Conservation (phyloP, 2,329 filamentous ascomycete genomes). For the Stagonosporopsis tanaceti region DNA sequence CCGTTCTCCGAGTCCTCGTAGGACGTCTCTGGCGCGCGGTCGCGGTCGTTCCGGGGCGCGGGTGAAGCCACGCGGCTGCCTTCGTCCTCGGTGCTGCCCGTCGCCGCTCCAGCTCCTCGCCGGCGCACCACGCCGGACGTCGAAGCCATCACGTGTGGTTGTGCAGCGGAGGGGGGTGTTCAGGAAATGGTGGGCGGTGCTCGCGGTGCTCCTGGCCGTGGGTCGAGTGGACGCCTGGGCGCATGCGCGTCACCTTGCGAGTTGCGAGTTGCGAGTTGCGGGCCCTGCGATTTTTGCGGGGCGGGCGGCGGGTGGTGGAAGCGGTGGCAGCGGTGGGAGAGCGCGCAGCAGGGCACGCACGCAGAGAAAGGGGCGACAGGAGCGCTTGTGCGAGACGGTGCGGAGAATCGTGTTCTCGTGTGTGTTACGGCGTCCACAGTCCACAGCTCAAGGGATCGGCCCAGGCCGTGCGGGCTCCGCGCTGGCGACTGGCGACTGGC, state of each 20-base stretch:
- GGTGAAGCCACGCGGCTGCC: conserved; percentile 72
- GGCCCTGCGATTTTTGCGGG: conserved; percentile 22
- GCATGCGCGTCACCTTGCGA: conserved; percentile 38
- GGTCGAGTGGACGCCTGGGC: conserved; percentile 46
- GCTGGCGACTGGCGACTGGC: background rate
- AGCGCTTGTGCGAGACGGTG: conserved; percentile 11
- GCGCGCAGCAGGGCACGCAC: conserved; percentile 21
- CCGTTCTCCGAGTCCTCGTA: conserved; percentile 93
- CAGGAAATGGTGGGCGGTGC: conserved; percentile 44
- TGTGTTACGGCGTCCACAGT: conserved; percentile 28
- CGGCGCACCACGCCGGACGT: conserved; percentile 77
- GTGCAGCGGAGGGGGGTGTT: conserved; percentile 39
- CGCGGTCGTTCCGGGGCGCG: conserved; percentile 67
- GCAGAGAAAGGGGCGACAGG: conserved; percentile 27
- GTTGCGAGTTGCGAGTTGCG: conserved; percentile 4
- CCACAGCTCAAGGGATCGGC: background rate
- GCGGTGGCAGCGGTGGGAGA: conserved; percentile 2
- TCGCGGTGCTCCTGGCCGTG: conserved; percentile 42
- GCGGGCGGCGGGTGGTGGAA: background rate
- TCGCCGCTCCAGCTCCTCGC: conserved; percentile 67
- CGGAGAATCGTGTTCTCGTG: conserved; percentile 27
- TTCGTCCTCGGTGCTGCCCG: conserved; percentile 63
- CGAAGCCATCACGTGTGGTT: conserved; percentile 63
- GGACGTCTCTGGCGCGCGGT: conserved; percentile 73
- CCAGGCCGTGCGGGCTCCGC: conserved; percentile 7